Base-by-base conservation (phyloP, 1,139 yeast genomes). In the Blastobotrys proliferans region DNA sequence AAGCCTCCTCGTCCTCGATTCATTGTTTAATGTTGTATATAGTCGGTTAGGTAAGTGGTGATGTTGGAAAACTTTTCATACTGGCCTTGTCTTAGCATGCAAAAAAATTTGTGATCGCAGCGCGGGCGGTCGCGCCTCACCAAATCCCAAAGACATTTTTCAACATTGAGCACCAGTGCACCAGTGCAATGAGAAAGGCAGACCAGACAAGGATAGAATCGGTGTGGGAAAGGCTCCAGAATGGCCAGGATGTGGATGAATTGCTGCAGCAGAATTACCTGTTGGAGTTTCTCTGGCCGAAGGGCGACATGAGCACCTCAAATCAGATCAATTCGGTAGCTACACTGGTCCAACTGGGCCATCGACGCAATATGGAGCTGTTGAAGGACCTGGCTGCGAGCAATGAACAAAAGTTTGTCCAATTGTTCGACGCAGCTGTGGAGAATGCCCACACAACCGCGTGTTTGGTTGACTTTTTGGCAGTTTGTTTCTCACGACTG, bases 1-100 rank as follows among this genome's bases (percentile, higher is more conserved):
- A 63, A 64, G 39, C 71, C 68, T 31, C 70, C 70, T 66, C 77
- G 68, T 49, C 82, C 60, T 56, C 63, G 51, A 46, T 47, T 50
- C 58, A 57, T 55, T 44, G 40, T 53, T 38, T 13, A 6, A 14
- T n/a, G 3, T 40, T 22, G 30, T 38, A 13, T 16, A 19, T 5
- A 18, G 3, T 6, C 4, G 10, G 11, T 16, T 16, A 18, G 10
- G 5, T 4, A n/a, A 13, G 17, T 26, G 21, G 19, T 35, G 34
- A 30, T 13, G 30, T 17, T 13, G n/a, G 21, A 32, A 22, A 32
- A 21, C n/a, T 32, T 32, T 20, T 32, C 16, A 16, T n/a, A 26
- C 24, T n/a, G 35, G 35, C 30, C 13, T 27, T 27, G 30, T 27
- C 30, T 28, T 13, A 28, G 16, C 3, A 14, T 5, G 6, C 35